Percentiles rank a stretch among this genome's conserved stretches.
These are phyloP conservation scores for Globisporangium solare DNA, from an alignment of 352 stramenopile genomes.

Conservation along the genomic window DNA sequence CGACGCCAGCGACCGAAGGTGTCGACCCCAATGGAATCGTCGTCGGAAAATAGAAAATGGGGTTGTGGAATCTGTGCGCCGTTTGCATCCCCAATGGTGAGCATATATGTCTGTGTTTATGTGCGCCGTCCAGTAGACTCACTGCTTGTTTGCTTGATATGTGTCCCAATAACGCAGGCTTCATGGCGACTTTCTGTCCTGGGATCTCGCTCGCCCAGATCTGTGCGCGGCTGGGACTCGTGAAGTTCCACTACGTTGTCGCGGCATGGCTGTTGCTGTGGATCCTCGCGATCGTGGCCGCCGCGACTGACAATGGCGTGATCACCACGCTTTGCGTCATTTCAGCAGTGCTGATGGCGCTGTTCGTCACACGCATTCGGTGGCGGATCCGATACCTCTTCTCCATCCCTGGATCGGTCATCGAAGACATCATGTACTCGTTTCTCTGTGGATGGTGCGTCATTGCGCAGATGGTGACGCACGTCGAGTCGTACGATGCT, in stretches of 20 bases:
- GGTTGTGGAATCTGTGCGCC: conserved; percentile 17
- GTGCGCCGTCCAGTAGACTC: too few species aligned
- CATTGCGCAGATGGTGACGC: conserved; percentile 46
- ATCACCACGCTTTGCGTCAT: conserved; percentile 32
- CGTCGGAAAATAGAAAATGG: conserved; percentile 28
- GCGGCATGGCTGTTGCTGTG: conserved; percentile 27
- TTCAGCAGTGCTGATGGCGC: conserved; percentile 18
- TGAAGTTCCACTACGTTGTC: conserved; percentile 34
- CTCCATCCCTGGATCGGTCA: conserved; percentile 35
- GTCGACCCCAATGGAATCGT: conserved; percentile 29
- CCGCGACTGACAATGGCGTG: conserved; percentile 20
- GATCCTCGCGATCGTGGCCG: conserved; percentile 27
- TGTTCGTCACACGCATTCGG: conserved; percentile 40
- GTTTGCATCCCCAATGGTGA: conserved; percentile 24
- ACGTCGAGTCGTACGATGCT: conserved; percentile 38
- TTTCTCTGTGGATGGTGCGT: conserved; percentile 38
- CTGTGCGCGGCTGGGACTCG: conserved; percentile 32
- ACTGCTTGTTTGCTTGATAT: background rate
- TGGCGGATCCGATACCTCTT: conserved; percentile 54
- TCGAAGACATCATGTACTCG: conserved; percentile 31
- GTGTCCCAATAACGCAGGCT: conserved; percentile 3
- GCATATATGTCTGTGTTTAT: background rate
- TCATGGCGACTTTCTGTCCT: conserved; percentile 23
- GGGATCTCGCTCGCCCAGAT: conserved; percentile 45
- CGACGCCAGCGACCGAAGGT: conserved; percentile 14